Evolutionary conservation across 768 basidiomycete species (phyloP), one percentile per base, ranked within the genome.

Genomic region (Termitomyces sp.): DNA sequence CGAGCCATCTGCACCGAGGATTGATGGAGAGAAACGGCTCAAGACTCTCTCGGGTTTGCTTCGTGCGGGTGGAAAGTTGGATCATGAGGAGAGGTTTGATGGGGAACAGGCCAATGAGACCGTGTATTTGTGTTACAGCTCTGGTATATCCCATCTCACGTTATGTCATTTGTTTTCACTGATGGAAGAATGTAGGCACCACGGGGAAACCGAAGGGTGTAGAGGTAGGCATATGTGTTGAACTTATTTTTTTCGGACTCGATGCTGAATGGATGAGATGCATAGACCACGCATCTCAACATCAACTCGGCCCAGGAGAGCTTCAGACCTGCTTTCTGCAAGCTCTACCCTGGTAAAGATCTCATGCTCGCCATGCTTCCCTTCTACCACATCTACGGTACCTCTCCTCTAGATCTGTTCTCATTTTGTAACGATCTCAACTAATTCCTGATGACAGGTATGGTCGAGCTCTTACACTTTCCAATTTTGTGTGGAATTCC

Each of bases 121-220:
- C 0, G 71, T 77, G 2, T 84, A 84, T 63, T 69, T 92, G 40
- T 91, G 88, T 62, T 91, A 91, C 62, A 80, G 78, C 63, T 80
- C 79, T 40, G 70, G 73, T 72, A 56, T 51, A 63, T 22, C 12
- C 50, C 12, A 0, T 42, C 42, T 55, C 50, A 36, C 7, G 18
- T 18, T 52, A 15, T 35, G 3, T 7, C 13, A 3, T 52, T 32
- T 15, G 22, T 46, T 46, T 28, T 54, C 35, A 2, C 58, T 51
- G 9, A 60, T 77, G 74, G 7, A 50, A 7, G 11, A 75, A 74
- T 44, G 12, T 20, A 70, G 91, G 91, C 8, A 93, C 91, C 1
- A 91, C 89, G 0, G 90, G 91, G 2, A 85, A 85, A 62, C 86
- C 92, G 1, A 94, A 94, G 72, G 92, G 82, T 57, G 81, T 82